Base-by-base conservation (phyloP, 345 rosid genomes). In the Linum tenue region DNA sequence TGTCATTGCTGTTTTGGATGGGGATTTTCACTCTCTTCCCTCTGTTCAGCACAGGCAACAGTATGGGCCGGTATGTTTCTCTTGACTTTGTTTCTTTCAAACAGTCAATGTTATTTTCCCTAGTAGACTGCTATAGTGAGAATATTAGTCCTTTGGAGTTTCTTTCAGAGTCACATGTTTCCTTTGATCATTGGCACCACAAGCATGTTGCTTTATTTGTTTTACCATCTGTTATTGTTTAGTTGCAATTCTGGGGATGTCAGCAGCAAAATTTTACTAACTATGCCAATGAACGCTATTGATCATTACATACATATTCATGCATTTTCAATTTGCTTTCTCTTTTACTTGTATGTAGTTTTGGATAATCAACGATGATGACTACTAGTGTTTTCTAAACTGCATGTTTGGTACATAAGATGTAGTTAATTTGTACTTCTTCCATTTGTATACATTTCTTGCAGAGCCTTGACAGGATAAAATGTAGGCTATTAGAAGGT, bases 1-100 rank as follows among this genome's bases (percentile, higher is more conserved):
- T 69, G 97, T 94, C 70, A 94, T 94, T 76, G 96, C 99, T 37
- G 99, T 94, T 70, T 72, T 94, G 88, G 99, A 94, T 83, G 95
- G 91, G 60, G 99, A 94, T 82, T 94, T 94, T 66, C 99, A 94
- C 77, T 94, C 97, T 66, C 96, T 90, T 62, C 92, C 99, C 76
- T 87, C 99, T 31, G 80, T 79, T 60, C 92, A 91, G 70, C 97
- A 90, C 72, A 80, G 99, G 72, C 96, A 94, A 76, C 96, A 84
- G 71, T 94, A 88, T 82, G 99, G 99, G 64, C 97, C 97, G 73
- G 99, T 94, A 94, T 75, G 99, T 88, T 64, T 65, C 53, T 69
- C 60, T 76, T 61, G 65, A 12, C 31, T 22, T 22, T 22, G 31
- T 59, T 48, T 55, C 37, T 60, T 51, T 59, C 59, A 3, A 15